A percentile compares a stretch with the other conserved stretches of the same genome.
Conservation (phyloP, 148 eudicot species). For the Talinum fruticosum region DNA sequence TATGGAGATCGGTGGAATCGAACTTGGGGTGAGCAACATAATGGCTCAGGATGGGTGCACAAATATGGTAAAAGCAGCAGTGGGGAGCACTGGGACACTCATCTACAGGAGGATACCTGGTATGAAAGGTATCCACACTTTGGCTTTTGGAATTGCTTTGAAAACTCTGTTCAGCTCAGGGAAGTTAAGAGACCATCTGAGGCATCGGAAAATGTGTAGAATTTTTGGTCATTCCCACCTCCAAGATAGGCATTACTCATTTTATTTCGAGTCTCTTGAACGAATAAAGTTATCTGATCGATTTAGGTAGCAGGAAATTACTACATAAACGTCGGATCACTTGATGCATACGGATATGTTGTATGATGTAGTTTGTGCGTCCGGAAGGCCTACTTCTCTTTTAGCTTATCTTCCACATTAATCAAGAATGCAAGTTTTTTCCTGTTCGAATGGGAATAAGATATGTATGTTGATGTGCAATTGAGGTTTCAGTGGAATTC, state of each 20-base stretch:
- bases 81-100: slow-evolving; percentile 97
- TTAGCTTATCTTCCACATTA: background rate
- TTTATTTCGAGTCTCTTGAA: background rate
- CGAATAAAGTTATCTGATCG: background rate
- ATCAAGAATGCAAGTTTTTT: background rate
- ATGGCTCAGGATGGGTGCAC: slow-evolving; percentile 91
- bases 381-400: background rate
- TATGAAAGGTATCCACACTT: slow-evolving; percentile 80
- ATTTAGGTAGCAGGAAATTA: background rate
- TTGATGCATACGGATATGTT: background rate
- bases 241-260: background rate
- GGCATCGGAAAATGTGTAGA: slow-evolving; percentile 6
- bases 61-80: slow-evolving; percentile 85
- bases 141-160: slow-evolving; percentile 74
- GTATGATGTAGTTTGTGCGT: background rate
- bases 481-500: background rate
- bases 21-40: slow-evolving; percentile 92
- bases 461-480: background rate
- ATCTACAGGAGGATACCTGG: slow-evolving; percentile 76
- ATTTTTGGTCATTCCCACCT: background rate
- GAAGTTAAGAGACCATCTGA: slow-evolving; percentile 65
- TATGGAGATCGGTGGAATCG: slow-evolving; percentile 82
- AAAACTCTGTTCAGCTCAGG: slow-evolving; percentile 70
- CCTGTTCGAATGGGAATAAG: background rate
- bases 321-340: background rate